Evolutionary conservation across 495 filamentous ascomycete species (phyloP).

Genomic region (Penicillium canariense): DNA sequence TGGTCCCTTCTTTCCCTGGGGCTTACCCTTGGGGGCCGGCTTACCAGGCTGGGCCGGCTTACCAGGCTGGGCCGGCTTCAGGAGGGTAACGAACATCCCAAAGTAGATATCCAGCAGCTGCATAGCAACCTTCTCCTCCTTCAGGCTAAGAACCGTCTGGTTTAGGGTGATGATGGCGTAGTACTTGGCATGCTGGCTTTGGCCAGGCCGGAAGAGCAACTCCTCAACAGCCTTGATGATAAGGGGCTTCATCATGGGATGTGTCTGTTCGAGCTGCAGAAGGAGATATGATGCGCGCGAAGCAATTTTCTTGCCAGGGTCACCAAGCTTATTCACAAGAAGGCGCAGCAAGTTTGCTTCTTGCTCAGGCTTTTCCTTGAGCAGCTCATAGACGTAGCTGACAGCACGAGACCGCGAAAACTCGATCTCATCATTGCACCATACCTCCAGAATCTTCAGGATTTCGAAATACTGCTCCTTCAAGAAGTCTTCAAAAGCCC

Average conservation of each 20-base stretch:
- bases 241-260: slow-evolving; percentile 89
- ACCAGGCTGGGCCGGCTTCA: slow-evolving; percentile 56
- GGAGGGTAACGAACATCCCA: slow-evolving; percentile 69
- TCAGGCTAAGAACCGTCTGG: slow-evolving; percentile 84
- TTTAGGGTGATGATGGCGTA: slow-evolving; percentile 96
- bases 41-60: slow-evolving; percentile 25
- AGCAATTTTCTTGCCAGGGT: slow-evolving; percentile 88
- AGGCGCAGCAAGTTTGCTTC: slow-evolving; percentile 90
- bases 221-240: slow-evolving; percentile 86
- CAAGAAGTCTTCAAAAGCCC: slow-evolving; percentile 93
- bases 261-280: slow-evolving; percentile 80
- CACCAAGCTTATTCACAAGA: slow-evolving; percentile 93
- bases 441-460: slow-evolving; percentile 81
- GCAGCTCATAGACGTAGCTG: slow-evolving; percentile 82
- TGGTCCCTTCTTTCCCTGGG: slow-evolving; percentile 23
- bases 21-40: slow-evolving; percentile 21
- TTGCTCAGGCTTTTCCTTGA: slow-evolving; percentile 95
- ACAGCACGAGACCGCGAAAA: slow-evolving; percentile 83
- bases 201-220: slow-evolving; percentile 80
- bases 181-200: slow-evolving; percentile 85
- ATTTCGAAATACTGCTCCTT: slow-evolving; percentile 90
- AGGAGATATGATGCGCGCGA: slow-evolving; percentile 89
- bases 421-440: slow-evolving; percentile 92
- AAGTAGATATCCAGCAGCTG: slow-evolving; percentile 89
- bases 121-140: slow-evolving; percentile 78